Conservation (phyloP, 352 stramenopile genomes). For the Globisporangium perplexum region DNA sequence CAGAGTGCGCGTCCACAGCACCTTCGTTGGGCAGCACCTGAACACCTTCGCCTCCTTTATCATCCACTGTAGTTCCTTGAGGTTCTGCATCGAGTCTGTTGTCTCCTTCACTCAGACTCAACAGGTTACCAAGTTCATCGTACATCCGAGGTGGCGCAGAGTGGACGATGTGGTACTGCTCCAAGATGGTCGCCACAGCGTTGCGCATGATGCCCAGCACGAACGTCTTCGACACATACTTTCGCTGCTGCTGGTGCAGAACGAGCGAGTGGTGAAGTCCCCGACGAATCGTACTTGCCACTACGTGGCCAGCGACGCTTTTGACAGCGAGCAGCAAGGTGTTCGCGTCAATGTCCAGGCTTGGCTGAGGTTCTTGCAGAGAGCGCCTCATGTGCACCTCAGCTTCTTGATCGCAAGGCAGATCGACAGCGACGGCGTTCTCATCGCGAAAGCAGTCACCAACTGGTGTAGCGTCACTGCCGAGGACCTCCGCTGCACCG, state of each 20-base stretch:
- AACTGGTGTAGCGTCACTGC: no score
- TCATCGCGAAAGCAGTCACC: background rate
- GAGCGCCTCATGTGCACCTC: background rate
- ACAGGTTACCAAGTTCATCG: background rate
- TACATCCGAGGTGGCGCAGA: background rate
- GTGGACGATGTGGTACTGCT: background rate
- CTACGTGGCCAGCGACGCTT: slow-evolving; percentile 1
- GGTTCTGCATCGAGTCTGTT: background rate
- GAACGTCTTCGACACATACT: slow-evolving; percentile 11
- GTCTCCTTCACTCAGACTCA: background rate
- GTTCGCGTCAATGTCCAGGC: background rate
- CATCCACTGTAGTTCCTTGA: no score
- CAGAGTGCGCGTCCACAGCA: no score
- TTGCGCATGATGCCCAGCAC: slow-evolving; percentile 1
- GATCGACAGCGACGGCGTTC: no score
- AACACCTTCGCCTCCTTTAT: background rate
- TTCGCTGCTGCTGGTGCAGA: slow-evolving; percentile 6
- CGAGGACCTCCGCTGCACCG: no score
- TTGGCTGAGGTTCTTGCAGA: background rate
- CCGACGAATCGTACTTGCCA: slow-evolving; percentile 2
- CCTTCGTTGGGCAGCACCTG: background rate
- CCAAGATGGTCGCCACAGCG: background rate
- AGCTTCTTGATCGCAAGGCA: background rate
- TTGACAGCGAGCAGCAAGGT: background rate
- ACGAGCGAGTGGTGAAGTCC: slow-evolving; percentile 13